These are phyloP conservation scores for Gossypium aridum DNA, from an alignment of 441 rosid genomes.

Conservation along the genomic window DNA sequence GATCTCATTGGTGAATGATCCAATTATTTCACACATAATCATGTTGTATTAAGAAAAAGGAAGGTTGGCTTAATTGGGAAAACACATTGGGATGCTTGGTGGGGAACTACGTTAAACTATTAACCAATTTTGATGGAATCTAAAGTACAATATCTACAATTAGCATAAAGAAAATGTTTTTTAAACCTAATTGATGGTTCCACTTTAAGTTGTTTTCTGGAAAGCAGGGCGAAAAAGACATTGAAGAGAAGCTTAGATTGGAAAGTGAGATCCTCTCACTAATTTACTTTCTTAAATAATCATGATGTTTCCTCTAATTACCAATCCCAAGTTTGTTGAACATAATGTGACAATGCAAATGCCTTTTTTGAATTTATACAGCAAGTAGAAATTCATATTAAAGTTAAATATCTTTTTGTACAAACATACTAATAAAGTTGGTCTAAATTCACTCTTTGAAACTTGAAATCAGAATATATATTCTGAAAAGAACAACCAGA, in stretches of 20 bases:
- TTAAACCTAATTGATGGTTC: neutral
- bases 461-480: too few relatives aligned
- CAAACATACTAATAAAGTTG: neutral
- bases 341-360: neutral
- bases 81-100: neutral
- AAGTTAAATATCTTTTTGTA: neutral
- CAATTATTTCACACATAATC: neutral
- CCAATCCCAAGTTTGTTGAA: neutral
- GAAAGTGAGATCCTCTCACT: conserved; percentile 3
- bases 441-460: too few relatives aligned
- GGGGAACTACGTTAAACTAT: neutral
- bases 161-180: neutral
- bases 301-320: conserved; percentile 1
- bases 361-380: neutral
- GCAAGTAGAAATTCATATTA: neutral
- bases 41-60: neutral
- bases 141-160: neutral
- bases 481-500: neutral
- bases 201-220: neutral
- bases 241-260: conserved; percentile 2
- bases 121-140: neutral
- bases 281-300: conserved; percentile 8
- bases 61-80: neutral
- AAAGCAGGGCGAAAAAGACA: neutral
- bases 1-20: neutral